Percentiles rank a stretch among this genome's conserved stretches.
Conservation (phyloP, 148 eudicot species). For the Chenopodium album region DNA sequence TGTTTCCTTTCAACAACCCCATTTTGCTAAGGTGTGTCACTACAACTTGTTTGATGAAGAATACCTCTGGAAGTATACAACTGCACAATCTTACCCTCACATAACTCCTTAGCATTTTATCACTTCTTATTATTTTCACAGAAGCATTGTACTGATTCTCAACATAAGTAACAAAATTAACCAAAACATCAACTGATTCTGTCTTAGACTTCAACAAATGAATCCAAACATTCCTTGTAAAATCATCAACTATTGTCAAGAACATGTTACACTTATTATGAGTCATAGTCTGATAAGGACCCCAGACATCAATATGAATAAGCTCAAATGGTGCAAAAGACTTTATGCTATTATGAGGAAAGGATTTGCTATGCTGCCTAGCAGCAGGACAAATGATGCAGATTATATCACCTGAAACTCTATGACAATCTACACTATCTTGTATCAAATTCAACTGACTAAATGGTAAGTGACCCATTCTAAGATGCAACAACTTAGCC, state of each 20-base stretch:
- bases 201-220: neutral
- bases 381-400: neutral
- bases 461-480: too few species aligned
- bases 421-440: too few species aligned
- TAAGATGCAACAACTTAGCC: too few species aligned
- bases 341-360: neutral
- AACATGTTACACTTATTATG: neutral
- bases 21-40: constrained; percentile 4
- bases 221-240: neutral
- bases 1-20: constrained; percentile 11
- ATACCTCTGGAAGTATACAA: neutral
- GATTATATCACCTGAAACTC: too few species aligned
- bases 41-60: neutral
- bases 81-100: neutral
- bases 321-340: neutral
- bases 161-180: neutral
- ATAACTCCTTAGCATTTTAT: neutral
- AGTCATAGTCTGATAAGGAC: neutral
- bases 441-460: too few species aligned
- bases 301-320: neutral
- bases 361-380: neutral
- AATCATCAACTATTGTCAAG: constrained; percentile 9
- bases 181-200: neutral
- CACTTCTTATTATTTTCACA: neutral
- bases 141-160: neutral